Conservation (phyloP, 768 basidiomycete species). For the Tricholoma matsutake region DNA sequence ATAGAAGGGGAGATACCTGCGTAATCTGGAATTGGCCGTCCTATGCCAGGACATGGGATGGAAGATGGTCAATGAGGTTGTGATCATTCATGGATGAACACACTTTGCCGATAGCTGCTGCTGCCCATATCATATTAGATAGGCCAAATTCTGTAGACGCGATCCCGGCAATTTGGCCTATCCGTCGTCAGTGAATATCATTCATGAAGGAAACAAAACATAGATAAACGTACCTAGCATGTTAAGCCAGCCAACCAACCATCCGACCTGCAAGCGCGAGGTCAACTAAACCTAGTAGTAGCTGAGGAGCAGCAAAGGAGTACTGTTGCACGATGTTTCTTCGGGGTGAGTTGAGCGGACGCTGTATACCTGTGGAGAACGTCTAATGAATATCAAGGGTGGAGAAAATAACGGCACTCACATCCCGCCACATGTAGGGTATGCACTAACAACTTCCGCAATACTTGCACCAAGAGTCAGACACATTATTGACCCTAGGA, state of each 20-base stretch:
- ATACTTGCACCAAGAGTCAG: slow-evolving; percentile 72
- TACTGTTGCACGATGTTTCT: slow-evolving; percentile 60
- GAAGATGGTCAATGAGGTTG: slow-evolving; percentile 1
- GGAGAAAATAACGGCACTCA: slow-evolving; percentile 27
- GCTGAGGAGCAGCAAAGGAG: slow-evolving; percentile 7
- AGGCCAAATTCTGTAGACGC: slow-evolving; percentile 86
- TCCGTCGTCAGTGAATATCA: not conserved
- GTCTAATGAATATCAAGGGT: not conserved
- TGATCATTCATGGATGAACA: slow-evolving; percentile 9
- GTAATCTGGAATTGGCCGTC: slow-evolving; percentile 61
- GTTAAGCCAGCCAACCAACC: slow-evolving; percentile 84
- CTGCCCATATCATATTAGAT: slow-evolving; percentile 77
- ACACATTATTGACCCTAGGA: slow-evolving; percentile 68
- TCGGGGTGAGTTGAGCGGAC: slow-evolving; percentile 70
- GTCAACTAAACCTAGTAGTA: not conserved
- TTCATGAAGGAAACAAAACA: not conserved
- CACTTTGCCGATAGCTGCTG: slow-evolving; percentile 59
- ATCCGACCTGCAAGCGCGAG: slow-evolving; percentile 48
- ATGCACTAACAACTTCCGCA: slow-evolving; percentile 75
- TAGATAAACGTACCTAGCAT: slow-evolving; percentile 51
- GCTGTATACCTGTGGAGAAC: slow-evolving; percentile 62
- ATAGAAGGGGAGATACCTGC: slow-evolving; percentile 26
- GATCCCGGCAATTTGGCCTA: slow-evolving; percentile 80
- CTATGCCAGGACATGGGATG: slow-evolving; percentile 21
- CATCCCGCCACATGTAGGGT: slow-evolving; percentile 72